Evolutionary conservation across 495 filamentous ascomycete genomes (phyloP).

Genomic region (Stereocaulon alpinum): DNA sequence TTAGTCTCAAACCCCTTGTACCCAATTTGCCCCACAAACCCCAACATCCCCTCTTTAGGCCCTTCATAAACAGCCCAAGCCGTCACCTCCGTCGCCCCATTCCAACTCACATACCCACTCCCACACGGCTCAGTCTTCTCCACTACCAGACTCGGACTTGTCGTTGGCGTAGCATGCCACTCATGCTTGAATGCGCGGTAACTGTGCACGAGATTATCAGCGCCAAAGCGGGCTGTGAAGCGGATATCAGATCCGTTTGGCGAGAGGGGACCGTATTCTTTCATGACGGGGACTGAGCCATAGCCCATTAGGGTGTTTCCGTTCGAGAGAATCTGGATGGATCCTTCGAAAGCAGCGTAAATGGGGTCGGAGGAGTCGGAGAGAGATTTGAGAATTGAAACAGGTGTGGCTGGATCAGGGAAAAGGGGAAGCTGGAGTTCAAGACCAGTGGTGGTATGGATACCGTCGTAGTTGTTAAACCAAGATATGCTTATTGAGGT

Average conservation of each 20-base stretch:
- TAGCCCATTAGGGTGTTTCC: constrained; percentile 41
- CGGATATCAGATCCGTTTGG: constrained; percentile 22
- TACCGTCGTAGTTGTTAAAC: constrained; percentile 29
- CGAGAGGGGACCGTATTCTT: constrained; percentile 32
- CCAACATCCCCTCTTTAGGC: not conserved
- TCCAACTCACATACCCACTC: constrained; percentile 31
- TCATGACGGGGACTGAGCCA: constrained; percentile 38
- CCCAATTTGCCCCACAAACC: constrained; percentile 8
- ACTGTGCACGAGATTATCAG: constrained; percentile 31
- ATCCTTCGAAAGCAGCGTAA: constrained; percentile 36
- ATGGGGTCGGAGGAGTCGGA: constrained; percentile 25
- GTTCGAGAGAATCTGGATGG: constrained; percentile 33
- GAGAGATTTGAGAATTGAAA: constrained; percentile 9
- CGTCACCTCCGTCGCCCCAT: constrained; percentile 34
- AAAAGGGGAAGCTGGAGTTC: constrained; percentile 20
- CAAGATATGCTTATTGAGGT: constrained; percentile 31
- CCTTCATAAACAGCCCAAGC: constrained; percentile 31
- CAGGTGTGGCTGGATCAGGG: constrained; percentile 10
- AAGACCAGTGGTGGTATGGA: constrained; percentile 21
- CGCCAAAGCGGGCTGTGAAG: constrained; percentile 31
- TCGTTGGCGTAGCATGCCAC: constrained; percentile 34
- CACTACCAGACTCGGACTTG: constrained; percentile 27
- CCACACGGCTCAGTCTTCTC: constrained; percentile 16
- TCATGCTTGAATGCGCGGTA: constrained; percentile 35
- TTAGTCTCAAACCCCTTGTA: constrained; percentile 14